Evolutionary conservation across 31 red algal genomes (phyloP).

Genomic region (Porphyra umbilicalis): DNA sequence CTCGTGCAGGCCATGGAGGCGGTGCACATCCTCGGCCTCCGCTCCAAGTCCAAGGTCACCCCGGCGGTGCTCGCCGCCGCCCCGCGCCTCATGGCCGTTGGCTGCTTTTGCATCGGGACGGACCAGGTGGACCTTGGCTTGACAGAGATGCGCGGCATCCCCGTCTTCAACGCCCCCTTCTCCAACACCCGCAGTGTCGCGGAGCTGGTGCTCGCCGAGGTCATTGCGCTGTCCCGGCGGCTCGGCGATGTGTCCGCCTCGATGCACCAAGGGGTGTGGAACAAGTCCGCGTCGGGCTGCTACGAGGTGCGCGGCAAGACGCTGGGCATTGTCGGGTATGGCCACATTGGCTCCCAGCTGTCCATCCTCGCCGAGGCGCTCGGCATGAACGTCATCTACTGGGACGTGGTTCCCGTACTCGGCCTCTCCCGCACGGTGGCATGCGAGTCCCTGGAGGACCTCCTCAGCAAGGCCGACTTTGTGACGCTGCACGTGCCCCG

Average conservation of each 20-base stretch:
- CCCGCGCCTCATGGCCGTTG: slow-evolving; percentile 57
- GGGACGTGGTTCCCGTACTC: slow-evolving; percentile 75
- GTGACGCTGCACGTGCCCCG: slow-evolving; percentile 80
- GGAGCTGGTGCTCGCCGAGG: slow-evolving; percentile 75
- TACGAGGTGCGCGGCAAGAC: slow-evolving; percentile 82
- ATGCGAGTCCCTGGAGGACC: slow-evolving; percentile 47
- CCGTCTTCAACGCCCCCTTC: slow-evolving; percentile 89
- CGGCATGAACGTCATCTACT: slow-evolving; percentile 89
- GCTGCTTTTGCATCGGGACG: slow-evolving; percentile 94
- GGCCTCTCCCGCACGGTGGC: slow-evolving; percentile 50
- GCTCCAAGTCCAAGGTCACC: slow-evolving; percentile 77
- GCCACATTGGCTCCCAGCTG: slow-evolving; percentile 90
- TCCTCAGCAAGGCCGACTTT: slow-evolving; percentile 55
- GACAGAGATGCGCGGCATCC: slow-evolving; percentile 62
- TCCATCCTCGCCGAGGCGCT: slow-evolving; percentile 77
- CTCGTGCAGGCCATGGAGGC: slow-evolving; percentile 60
- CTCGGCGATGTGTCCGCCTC: slow-evolving; percentile 41
- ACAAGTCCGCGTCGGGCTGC: slow-evolving; percentile 69
- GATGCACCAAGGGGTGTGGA: slow-evolving; percentile 64
- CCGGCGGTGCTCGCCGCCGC: slow-evolving; percentile 47
- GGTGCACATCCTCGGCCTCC: slow-evolving; percentile 69
- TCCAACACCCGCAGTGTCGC: slow-evolving; percentile 87
- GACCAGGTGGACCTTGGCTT: slow-evolving; percentile 65
- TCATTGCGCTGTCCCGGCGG: slow-evolving; percentile 67
- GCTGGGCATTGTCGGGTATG: slow-evolving; percentile 88